Evolutionary conservation across 495 filamentous ascomycete genomes (phyloP).

Genomic region (Parathielavia appendiculata): DNA sequence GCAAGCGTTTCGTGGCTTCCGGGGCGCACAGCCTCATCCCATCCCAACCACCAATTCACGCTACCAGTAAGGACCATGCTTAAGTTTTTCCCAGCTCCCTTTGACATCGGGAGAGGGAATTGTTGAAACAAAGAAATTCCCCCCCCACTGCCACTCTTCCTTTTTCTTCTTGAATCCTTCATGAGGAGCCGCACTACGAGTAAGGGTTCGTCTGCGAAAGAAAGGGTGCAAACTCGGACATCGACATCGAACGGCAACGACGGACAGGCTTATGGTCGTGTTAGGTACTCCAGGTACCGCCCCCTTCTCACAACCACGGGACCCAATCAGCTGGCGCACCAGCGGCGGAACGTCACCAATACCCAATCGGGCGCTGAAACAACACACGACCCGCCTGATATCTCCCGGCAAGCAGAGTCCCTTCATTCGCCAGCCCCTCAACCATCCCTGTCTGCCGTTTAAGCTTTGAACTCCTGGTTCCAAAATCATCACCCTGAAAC

Average conservation of each 20-base stretch:
- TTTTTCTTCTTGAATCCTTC: too few species aligned
- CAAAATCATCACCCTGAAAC: conserved; percentile 30
- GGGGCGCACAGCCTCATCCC: conserved; percentile 14
- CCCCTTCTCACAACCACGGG: conserved; percentile 16
- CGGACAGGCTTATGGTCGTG: conserved; percentile 17
- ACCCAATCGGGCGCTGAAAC: conserved; percentile 27
- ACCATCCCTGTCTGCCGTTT: conserved; percentile 25
- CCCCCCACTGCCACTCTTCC: neutral
- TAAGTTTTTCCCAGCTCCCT: too few species aligned
- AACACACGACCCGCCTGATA: conserved; percentile 23
- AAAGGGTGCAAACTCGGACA: neutral
- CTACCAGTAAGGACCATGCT: too few species aligned
- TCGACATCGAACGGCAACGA: conserved; percentile 4
- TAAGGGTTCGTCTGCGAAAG: neutral
- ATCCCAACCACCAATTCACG: neutral
- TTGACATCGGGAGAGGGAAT: neutral
- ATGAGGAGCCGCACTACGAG: neutral
- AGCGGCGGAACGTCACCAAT: conserved; percentile 19
- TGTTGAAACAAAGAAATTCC: neutral
- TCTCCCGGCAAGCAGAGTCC: conserved; percentile 25
- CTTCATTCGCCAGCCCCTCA: conserved; percentile 28
- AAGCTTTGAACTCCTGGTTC: conserved; percentile 26
- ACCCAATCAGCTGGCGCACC: conserved; percentile 24
- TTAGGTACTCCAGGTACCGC: too few species aligned
- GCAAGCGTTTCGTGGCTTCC: conserved; percentile 19